A percentile compares a stretch with the other conserved stretches of the same genome.
Conservation (phyloP, 805 yeast genomes). For the Monosporozyma unispora region DNA sequence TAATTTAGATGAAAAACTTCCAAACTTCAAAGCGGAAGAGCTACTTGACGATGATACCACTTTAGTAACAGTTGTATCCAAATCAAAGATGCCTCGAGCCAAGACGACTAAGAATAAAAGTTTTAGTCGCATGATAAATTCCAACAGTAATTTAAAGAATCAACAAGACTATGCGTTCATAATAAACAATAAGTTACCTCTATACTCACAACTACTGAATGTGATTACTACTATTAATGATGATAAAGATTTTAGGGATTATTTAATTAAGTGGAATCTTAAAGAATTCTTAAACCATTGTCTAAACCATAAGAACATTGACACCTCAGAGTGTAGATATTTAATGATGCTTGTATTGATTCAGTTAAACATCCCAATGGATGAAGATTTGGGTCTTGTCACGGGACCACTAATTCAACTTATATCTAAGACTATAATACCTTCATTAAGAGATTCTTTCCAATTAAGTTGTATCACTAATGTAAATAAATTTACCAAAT, state of each 20-base stretch:
- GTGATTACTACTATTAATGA: conserved; percentile 13
- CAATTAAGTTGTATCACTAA: background rate
- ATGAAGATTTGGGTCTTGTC: background rate
- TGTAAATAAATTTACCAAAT: background rate
- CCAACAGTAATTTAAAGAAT: conserved; percentile 11
- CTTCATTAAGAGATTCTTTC: background rate
- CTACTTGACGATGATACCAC: conserved; percentile 3
- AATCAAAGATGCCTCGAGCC: background rate
- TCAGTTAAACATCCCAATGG: background rate
- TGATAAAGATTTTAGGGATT: conserved; percentile 14
- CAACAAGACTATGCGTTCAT: conserved; percentile 32
- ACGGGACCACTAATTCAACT: background rate
- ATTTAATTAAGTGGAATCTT: conserved; percentile 8
- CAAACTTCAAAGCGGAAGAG: conserved; percentile 4
- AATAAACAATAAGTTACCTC: background rate
- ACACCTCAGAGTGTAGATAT: background rate
- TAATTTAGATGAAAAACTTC: background rate
- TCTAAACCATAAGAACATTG: too few relatives aligned
- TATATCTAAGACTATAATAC: background rate
- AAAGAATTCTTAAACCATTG: background rate
- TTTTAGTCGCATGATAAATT: background rate
- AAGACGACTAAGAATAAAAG: background rate
- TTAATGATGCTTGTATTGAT: background rate
- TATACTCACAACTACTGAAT: conserved; percentile 15
- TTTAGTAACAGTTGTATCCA: background rate